A percentile compares a stretch with the other conserved stretches of the same genome.
Conservation (phyloP, 1,284 basidiomycete genomes). For the Moesziomyces globuligerus region DNA sequence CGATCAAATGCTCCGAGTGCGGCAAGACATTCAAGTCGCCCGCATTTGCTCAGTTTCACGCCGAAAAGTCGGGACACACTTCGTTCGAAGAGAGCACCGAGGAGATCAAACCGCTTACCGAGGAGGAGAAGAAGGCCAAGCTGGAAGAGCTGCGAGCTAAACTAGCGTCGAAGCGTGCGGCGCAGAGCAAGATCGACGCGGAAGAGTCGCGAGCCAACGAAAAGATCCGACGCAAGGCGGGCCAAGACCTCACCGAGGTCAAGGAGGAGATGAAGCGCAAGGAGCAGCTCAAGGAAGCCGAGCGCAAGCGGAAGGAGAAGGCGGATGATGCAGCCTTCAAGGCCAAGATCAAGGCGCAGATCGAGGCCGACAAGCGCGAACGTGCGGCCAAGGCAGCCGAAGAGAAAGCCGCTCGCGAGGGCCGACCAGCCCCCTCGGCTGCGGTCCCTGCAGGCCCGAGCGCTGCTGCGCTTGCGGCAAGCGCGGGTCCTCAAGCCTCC, state of each 20-base stretch:
- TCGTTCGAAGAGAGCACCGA: slow-evolving; percentile 91
- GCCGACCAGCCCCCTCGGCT: slow-evolving; percentile 14
- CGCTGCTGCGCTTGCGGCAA: slow-evolving; percentile 34
- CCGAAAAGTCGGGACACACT: slow-evolving; percentile 90
- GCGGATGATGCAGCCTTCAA: slow-evolving; percentile 59
- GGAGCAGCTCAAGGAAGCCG: slow-evolving; percentile 63
- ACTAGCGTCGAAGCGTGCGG: slow-evolving; percentile 59
- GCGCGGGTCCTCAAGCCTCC: slow-evolving; percentile 31
- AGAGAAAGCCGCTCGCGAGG: slow-evolving; percentile 62
- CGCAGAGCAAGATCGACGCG: slow-evolving; percentile 56
- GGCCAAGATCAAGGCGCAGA: slow-evolving; percentile 62
- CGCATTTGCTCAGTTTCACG: slow-evolving; percentile 90
- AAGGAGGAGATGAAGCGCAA: slow-evolving; percentile 64
- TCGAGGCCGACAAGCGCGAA: slow-evolving; percentile 65
- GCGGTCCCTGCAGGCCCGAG: slow-evolving; percentile 31
- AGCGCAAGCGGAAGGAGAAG: slow-evolving; percentile 61
- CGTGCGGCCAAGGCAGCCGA: slow-evolving; percentile 60
- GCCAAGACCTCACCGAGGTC: slow-evolving; percentile 55
- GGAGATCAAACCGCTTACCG: slow-evolving; percentile 92
- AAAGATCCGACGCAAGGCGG: slow-evolving; percentile 65
- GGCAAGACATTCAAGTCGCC: slow-evolving; percentile 74
- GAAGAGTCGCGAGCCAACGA: slow-evolving; percentile 62
- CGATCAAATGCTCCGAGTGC: slow-evolving; percentile 64
- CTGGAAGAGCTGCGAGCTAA: slow-evolving; percentile 74
- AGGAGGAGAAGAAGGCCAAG: slow-evolving; percentile 88